These are phyloP conservation scores for Arabis hirsuta DNA, from an alignment of 345 rosid genomes.

Conservation along the genomic window DNA sequence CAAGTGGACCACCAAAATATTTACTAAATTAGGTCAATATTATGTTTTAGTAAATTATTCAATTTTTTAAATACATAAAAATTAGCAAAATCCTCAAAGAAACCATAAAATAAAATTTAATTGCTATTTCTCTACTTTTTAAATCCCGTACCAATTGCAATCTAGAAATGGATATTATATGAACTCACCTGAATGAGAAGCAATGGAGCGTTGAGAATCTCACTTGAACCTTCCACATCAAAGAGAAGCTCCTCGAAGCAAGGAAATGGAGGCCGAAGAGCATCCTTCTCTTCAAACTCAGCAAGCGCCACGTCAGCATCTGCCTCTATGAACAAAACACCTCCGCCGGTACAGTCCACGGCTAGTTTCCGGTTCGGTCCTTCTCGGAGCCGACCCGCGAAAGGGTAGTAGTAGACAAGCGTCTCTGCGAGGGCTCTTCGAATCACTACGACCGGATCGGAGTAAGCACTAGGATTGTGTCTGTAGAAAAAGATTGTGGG, in stretches of 20 bases:
- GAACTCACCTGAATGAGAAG: constrained; percentile 44
- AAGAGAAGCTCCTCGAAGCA: constrained; percentile 45
- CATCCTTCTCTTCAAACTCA: constrained; percentile 38
- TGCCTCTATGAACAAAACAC: constrained; percentile 47
- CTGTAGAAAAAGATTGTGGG: constrained; percentile 48
- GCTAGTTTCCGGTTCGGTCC: constrained; percentile 40
- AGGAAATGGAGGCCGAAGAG: constrained; percentile 47
- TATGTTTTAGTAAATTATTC: too few species aligned
- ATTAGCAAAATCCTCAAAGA: too few species aligned
- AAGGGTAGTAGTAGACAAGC: constrained; percentile 43
- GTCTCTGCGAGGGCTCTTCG: constrained; percentile 40
- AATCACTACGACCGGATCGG: constrained; percentile 36
- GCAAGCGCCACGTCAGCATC: constrained; percentile 48
- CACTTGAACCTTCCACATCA: constrained; percentile 36
- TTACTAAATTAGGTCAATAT: too few species aligned
- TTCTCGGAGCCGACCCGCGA: constrained; percentile 49
- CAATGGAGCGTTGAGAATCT: constrained; percentile 41
- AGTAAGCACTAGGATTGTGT: constrained; percentile 28
- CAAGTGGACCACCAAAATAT: too few species aligned
- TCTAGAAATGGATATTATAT: neutral
- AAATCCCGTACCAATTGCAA: neutral
- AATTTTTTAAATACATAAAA: too few species aligned
- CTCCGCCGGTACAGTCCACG: constrained; percentile 50
- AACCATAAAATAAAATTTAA: too few species aligned
- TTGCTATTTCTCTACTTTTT: too few species aligned